Evolutionary conservation across 352 stramenopile genomes (phyloP), one percentile per base, ranked within the genome.

Genomic region (Globisporangium cylindrosporum): DNA sequence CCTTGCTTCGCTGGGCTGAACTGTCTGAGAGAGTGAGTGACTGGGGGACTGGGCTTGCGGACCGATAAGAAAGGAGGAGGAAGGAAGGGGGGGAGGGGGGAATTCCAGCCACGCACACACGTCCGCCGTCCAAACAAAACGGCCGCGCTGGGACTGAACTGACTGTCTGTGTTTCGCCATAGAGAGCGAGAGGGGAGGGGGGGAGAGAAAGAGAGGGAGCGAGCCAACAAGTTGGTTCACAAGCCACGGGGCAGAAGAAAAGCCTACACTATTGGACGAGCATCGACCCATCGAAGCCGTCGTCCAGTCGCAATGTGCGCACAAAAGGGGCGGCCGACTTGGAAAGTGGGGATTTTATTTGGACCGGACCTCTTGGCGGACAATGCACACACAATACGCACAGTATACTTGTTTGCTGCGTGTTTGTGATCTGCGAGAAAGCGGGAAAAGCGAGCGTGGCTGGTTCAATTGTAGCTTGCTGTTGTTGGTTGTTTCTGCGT

Each of bases 241-340:
- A 46, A 48, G 8, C 18, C 15, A 20, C 53, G 5, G 4, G 24
- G 10, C 46, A 53, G 20, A 54, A 54, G 53, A 15, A 36, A 59
- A 59, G 24, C 27, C 32, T 18, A 25, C 27, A 2, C 22, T 56
- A 49, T 27, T 36, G 51, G 51, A 58, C 49, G 5, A 56, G 20
- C 12, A 64, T 64, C 58, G 58, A 64, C 58, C 58, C n/a, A 54
- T 64, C 22, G 58, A 64, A 54, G 58, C 36, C 36, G 32, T 64
- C 36, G 58, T 20, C 22, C 24, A 22, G 6, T 64, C 58, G 58
- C 36, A 51, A 38, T 10, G 4, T 6, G 36, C 7, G 36, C 58
- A 64, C 22, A 64, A 64, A 53, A 6, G 36, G 57, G 38, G 3
- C 34, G 32, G 49, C n/a, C 41, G 41, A 49, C 41, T 49, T 49